Base-by-base conservation (phyloP, 2,329 filamentous ascomycete species). In the Pseudodiploospora longispora region DNA sequence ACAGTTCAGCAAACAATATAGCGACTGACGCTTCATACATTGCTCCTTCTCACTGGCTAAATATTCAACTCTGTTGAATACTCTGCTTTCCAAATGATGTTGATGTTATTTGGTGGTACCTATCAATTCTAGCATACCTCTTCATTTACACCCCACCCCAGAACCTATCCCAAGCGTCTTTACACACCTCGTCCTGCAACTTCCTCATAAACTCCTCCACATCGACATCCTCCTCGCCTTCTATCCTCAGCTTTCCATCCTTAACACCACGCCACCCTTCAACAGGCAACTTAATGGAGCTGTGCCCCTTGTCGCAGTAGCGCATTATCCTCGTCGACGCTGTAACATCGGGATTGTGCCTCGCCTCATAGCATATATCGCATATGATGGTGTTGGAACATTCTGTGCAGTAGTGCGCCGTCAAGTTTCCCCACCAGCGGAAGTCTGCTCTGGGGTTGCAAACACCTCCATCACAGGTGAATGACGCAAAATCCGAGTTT, bases 191-290 rank as follows among this genome's bases (percentile, higher is more conserved):
- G 30, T 49, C 36, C 38, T 52, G 46, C 10, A 58, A 27, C 4
- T 43, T 36, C 3, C 42, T 41, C 4, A 54, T 35, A 40, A 50
- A 52, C 6, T 49, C 48, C 3, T 45, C 42, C 38, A 56, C 49
- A 7, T 30, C 40, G 0, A 51, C 40, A n/a, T 46, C 35, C 38
- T 50, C 47, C 27, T 50, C 43, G 7, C 50, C 52, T 9, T 47
- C 52, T 28, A 56, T 39, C 19, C 36, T 38, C 36, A 58, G 34
- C 12, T 43, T 47, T 1, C 55, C 55, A 32, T 53, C 46, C 4
- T 47, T 48, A 10, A 58, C 44, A 3, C 55, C 53, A 34, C 42
- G 46, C 55, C 55, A 56, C 2, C 54, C 54, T 19, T 53, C 43
- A 4, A 55, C 38, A 1, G 55, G 56, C 1, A 41, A 40, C 32